Evolutionary conservation across 139 green algal genomes (phyloP), one percentile per base, ranked within the genome.

Genomic region (Micractinium sp.): DNA sequence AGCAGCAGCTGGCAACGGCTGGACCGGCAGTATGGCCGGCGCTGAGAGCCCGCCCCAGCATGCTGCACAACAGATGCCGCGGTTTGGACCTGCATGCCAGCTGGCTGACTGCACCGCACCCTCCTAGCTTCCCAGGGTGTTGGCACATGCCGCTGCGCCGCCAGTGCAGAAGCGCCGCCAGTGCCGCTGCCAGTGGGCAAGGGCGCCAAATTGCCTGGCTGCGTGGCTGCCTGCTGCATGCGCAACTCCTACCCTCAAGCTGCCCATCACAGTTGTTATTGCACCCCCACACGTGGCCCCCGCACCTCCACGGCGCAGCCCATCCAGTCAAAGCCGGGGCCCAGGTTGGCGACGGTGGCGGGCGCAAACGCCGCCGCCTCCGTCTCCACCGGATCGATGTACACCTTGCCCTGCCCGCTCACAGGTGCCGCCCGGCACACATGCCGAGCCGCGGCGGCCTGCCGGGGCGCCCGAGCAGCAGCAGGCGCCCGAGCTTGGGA

Each of bases 301-400:
- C 81, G 12, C 71, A 98, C 96, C 93, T 98, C 93, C 25, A 99
- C 96, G 5, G 98, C 98, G 85, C 96, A 99, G n/a, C 98, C 98
- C 81, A 99, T 93, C 96, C 98, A 99, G 90, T 99, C 98, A 61
- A 99, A 99, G 61, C 98, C 98, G 25, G 98, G 98, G 15, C 98
- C 98, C 53, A 99, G 93, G 92, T 99, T 99, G 9, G 98, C 98
- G 2, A 99, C 94, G 0, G 98, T 99, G 15, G 98, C 97, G 23
- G 98, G 98, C 3, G 97, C 98, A 88, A 99, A 99, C 0, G 96
- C 97, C 0, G 81, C 85, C 19, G 80, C 90, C 53, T 90, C 38
- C 39, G 92, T 75, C 74, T 89, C 56, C 23, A 91, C 85, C 16
- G 90, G 88, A 19, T 90, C 78, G 23, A 88, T 88, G 85, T 81